phyloP scores from a whole-genome alignment of 2,329 filamentous ascomycete species.

The Trichoderma cornu-damae region DNA sequence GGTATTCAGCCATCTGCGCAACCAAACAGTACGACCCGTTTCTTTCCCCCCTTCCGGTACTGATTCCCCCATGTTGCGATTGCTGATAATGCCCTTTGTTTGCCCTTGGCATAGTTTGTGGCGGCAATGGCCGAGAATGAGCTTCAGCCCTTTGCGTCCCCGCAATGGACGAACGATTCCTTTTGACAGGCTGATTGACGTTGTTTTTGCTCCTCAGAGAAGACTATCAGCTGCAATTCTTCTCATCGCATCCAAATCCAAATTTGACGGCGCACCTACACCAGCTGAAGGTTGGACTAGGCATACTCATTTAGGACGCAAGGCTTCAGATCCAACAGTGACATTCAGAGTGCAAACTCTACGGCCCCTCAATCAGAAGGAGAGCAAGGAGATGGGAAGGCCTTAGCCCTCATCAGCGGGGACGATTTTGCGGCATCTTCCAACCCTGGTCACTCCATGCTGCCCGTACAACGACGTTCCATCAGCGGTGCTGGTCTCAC shows the following conservation, averaged over 20 bases:
- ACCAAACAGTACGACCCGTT: slow-evolving; percentile 16
- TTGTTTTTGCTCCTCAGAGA: slow-evolving; percentile 25
- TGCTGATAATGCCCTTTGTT: not conserved
- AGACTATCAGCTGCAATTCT: slow-evolving; percentile 9
- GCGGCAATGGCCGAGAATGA: slow-evolving; percentile 18
- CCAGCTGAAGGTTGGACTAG: not conserved
- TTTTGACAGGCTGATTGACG: slow-evolving; percentile 46
- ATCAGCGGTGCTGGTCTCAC: slow-evolving; percentile 8
- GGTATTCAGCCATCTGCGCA: slow-evolving; percentile 19
- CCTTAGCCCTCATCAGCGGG: not conserved
- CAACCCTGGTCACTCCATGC: not conserved
- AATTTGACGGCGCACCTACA: not conserved
- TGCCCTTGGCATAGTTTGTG: slow-evolving; percentile 11
- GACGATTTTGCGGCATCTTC: not conserved
- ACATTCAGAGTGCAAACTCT: not conserved
- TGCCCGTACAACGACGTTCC: slow-evolving; percentile 9
- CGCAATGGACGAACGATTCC: slow-evolving; percentile 43
- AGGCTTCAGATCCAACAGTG: not conserved
- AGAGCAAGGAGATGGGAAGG: not conserved
- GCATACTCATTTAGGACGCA: not conserved
- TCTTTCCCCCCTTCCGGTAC: rapidly evolving
- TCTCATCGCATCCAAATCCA: not conserved
- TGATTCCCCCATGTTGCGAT: not conserved
- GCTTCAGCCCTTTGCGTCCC: slow-evolving; percentile 34
- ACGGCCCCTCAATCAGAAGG: not conserved